phyloP scores from a whole-genome alignment of 2,329 filamentous ascomycete genomes.

The Lachnellula hyalina region DNA sequence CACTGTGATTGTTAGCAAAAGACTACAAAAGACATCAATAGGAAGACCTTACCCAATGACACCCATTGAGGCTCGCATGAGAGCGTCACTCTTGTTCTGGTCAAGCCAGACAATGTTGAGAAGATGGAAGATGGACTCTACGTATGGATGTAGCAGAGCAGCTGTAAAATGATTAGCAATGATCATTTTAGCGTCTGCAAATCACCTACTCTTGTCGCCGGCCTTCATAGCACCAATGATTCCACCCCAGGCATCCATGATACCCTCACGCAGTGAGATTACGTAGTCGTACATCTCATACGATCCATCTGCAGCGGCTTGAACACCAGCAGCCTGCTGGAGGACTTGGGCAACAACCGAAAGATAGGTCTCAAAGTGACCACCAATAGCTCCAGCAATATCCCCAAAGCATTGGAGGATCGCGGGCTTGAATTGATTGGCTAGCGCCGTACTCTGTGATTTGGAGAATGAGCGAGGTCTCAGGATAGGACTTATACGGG shows the following conservation, averaged over 20 bases:
- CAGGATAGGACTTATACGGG: neutral
- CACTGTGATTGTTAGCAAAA: slow-evolving; percentile 47
- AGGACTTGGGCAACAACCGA: slow-evolving; percentile 89
- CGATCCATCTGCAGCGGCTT: slow-evolving; percentile 69
- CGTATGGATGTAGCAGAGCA: slow-evolving; percentile 66
- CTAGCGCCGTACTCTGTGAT: slow-evolving; percentile 68
- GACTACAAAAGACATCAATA: neutral
- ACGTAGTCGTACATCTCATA: slow-evolving; percentile 98
- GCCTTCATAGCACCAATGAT: slow-evolving; percentile 92
- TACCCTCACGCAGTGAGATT: slow-evolving; percentile 88
- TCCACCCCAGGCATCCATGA: slow-evolving; percentile 98
- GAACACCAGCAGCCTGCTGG: slow-evolving; percentile 84
- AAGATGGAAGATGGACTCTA: slow-evolving; percentile 81
- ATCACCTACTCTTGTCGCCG: slow-evolving; percentile 64
- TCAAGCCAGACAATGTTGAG: slow-evolving; percentile 77
- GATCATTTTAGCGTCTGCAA: neutral
- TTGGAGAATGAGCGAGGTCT: neutral
- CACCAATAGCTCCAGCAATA: slow-evolving; percentile 89
- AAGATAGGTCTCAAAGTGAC: slow-evolving; percentile 88
- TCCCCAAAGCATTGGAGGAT: slow-evolving; percentile 98
- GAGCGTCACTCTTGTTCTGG: slow-evolving; percentile 80
- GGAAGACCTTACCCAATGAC: slow-evolving; percentile 75
- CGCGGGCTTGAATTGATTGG: slow-evolving; percentile 96
- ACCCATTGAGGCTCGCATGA: slow-evolving; percentile 93
- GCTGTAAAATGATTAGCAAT: slow-evolving; percentile 44